Evolutionary conservation across 441 rosid genomes (phyloP), one percentile per base, ranked within the genome.

Genomic region (Arabidopsis lyrata): DNA sequence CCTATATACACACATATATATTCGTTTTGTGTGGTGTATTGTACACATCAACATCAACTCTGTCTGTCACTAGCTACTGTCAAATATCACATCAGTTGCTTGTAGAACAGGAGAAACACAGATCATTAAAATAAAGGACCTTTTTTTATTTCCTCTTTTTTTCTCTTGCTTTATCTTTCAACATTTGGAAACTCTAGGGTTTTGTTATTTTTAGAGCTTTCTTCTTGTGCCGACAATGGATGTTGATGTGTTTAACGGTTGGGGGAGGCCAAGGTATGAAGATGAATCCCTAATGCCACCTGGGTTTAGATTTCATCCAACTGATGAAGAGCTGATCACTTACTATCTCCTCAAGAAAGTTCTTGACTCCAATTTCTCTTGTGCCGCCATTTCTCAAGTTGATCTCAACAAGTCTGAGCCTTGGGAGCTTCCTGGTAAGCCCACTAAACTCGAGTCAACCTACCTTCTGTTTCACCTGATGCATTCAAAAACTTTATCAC

Each of bases 371-470:
- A 81, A 41, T 66, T 93, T 93, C 84, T 66, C 90, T 2, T 89
- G 90, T 16, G 79, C 89, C 3, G 97, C 97, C 48, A 89, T 93
- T 58, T 91, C 98, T 22, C 91, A 91, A 73, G 97, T 89, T 49
- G 94, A 93, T 64, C 94, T 93, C 65, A 91, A 93, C 91, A 93
- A 91, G 79, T 91, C 92, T 35, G 97, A 93, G 79, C 98, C 98
- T 4, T 93, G 98, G 98, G 93, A 93, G 68, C 97, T 93, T 70
- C 98, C 98, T 36, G 91, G 97, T 93, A 85, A 79, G n/a, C 8
- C 15, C 39, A 14, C 61, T 8, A 1, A 12, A 24, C 15, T 8
- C 11, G 5, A 16, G 4, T 6, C 15, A 32, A 36, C 53, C 49
- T 2, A 1, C 9, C 41, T 41, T 49, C 18, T 22, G 16, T 34